A percentile compares a stretch with the other conserved stretches of the same genome.
Conservation (phyloP, 169 alveolate species). For the Plasmodium reichenowi region DNA sequence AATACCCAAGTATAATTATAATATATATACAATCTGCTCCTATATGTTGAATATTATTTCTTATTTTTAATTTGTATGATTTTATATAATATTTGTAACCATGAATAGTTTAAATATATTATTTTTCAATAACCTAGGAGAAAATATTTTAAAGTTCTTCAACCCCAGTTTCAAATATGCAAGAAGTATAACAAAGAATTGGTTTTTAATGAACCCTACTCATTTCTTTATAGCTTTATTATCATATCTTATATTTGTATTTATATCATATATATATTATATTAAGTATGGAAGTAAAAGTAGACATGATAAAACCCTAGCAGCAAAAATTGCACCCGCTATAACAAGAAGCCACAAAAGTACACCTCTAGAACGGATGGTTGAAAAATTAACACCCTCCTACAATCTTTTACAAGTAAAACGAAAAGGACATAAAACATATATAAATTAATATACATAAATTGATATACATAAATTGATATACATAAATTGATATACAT, state of each 20-base stretch:
- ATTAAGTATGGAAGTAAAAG: constrained; percentile 6
- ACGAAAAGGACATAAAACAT: no score
- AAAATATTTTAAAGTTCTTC: constrained; percentile 35
- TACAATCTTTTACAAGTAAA: constrained; percentile 50
- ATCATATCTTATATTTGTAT: constrained; percentile 13
- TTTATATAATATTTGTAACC: no score
- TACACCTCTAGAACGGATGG: neutral
- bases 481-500: no score
- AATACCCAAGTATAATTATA: no score
- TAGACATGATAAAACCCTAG: constrained; percentile 4
- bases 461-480: no score
- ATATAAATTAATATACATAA: no score
- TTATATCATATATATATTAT: constrained; percentile 29
- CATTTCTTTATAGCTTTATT: constrained; percentile 50
- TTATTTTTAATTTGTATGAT: no score
- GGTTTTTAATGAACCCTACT: constrained; percentile 61
- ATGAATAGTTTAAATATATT: constrained; percentile 2
- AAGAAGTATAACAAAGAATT: constrained; percentile 40
- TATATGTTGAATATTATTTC: no score
- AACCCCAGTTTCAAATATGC: constrained; percentile 36
- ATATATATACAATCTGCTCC: no score
- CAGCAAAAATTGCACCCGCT: constrained; percentile 15
- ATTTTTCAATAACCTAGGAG: constrained; percentile 34
- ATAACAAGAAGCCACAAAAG: constrained; percentile 3
- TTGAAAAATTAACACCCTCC: constrained; percentile 17